Base-by-base conservation (phyloP, 306 rosid genomes). In the Rosa chinensis region DNA sequence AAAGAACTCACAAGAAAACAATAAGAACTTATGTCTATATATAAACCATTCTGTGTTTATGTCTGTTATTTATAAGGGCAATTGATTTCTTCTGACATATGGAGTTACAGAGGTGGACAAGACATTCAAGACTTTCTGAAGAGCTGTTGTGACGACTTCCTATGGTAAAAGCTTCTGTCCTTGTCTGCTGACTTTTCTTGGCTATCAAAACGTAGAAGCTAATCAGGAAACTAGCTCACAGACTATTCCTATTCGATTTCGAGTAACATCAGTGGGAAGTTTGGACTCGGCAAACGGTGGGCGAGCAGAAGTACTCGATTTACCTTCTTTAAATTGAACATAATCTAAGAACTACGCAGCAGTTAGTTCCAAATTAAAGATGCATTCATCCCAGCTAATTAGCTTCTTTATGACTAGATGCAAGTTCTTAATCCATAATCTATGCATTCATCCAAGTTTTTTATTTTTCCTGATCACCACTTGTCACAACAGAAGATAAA, bases 1-100 rank as follows among this genome's bases (percentile, higher is more conserved):
- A 72, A 56, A 63, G 49, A 28, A 47, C 67, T 37, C 44, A 28
- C 2, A 63, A 45, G 32, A 45, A 21, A 42, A 14, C 21, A 8
- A 8, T 1, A 23, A 64, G 18, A 12, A 14, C 13, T 66, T 17
- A 66, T 13, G 2, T 35, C n/a, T 35, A 37, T 20, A 35, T 37
- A 37, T 4, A 10, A 5, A 23, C 21, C 3, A 52, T 52, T 52
- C 6, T 49, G 45, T 16, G 61, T 2, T 16, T 10, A 14, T 72
- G 44, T 4, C 18, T 28, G 75, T 49, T 49, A 48, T 58, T 56
- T 74, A 42, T 74, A 74, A 40, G 49, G 40, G 42, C 17, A 74
- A 5, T 13, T 55, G 4, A 13, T 21, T 45, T 6, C 4, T 55
- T 16, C 49, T 37, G 13, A 53, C 69, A 12, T 2, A 10, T 35